Conservation (phyloP, 208 protist genomes). For the Crithidia fasciculata region DNA sequence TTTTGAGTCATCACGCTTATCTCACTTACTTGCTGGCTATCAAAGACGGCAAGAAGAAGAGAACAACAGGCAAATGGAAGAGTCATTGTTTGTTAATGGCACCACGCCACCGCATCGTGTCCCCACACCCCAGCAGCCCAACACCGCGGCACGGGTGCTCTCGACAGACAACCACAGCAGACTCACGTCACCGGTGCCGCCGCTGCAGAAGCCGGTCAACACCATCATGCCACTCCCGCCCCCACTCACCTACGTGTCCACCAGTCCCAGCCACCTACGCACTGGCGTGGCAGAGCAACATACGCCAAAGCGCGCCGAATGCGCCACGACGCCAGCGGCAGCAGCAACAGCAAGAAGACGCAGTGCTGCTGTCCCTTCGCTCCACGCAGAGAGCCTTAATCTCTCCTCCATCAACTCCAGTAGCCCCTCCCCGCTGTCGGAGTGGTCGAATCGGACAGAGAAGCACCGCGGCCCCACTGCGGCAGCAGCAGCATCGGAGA, state of each 20-base stretch:
- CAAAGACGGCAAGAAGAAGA: no score
- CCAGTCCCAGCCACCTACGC: background rate
- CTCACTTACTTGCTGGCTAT: no score
- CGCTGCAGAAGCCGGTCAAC: background rate
- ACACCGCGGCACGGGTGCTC: constrained; percentile 9
- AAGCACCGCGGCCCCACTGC: constrained; percentile 1
- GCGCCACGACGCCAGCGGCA: background rate
- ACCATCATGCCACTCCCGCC: background rate
- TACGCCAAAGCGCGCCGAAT: background rate
- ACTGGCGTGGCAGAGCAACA: background rate
- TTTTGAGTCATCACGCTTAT: no score
- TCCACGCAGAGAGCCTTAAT: constrained; percentile 4
- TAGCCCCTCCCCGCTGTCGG: constrained; percentile 12
- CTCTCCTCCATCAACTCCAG: constrained; percentile 21
- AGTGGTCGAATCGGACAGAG: constrained; percentile 21
- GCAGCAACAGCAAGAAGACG: background rate
- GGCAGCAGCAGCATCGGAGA: constrained; percentile 7
- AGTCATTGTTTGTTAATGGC: background rate
- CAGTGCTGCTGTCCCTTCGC: background rate
- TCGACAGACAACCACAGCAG: background rate
- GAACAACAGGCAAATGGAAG: background rate
- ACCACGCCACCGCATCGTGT: background rate
- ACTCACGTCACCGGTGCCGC: background rate
- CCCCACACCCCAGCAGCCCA: constrained; percentile 3
- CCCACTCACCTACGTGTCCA: background rate